Evolutionary conservation across 208 protist species (phyloP).

Genomic region (Cochliopodium minus): DNA sequence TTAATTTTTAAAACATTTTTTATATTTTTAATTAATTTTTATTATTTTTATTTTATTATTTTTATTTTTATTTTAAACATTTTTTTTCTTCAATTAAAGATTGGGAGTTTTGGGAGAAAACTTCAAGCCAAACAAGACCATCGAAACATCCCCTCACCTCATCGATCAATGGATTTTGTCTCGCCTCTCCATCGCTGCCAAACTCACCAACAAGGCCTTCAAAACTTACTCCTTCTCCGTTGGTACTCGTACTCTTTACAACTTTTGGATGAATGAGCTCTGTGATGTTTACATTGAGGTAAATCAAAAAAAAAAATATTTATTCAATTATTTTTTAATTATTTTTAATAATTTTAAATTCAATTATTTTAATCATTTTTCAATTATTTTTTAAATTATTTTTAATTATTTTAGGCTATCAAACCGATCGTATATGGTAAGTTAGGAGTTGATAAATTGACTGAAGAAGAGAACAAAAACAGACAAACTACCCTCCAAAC

Average conservation of each 20-base stretch:
- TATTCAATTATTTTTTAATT: neutral
- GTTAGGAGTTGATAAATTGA: too few species aligned
- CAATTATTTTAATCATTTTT: too few species aligned
- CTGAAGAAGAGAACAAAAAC: neutral
- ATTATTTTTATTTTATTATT: conserved; percentile 12
- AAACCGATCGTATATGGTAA: neutral
- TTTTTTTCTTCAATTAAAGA: too few species aligned
- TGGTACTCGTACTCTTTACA: conserved; percentile 66
- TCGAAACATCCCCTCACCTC: too few species aligned
- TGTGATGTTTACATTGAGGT: conserved; percentile 88
- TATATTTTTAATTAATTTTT: neutral
- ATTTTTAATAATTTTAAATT: neutral
- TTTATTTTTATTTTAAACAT: too few species aligned
- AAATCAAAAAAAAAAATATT: neutral
- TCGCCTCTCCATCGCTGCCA: conserved; percentile 54
- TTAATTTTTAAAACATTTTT: too few species aligned
- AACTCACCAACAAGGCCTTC: conserved; percentile 45
- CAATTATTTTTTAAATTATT: too few species aligned
- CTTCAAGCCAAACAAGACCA: too few species aligned
- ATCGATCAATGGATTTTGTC: conserved; percentile 80
- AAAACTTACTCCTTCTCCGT: conserved; percentile 68
- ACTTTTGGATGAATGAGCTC: conserved; percentile 91
- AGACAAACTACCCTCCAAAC: conserved; percentile 58
- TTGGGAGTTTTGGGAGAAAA: too few species aligned
- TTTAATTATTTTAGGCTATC: too few species aligned